A percentile compares a stretch with the other conserved stretches of the same genome.
Conservation (phyloP, 73 alveolate species). For the Symbiodinium natans region DNA sequence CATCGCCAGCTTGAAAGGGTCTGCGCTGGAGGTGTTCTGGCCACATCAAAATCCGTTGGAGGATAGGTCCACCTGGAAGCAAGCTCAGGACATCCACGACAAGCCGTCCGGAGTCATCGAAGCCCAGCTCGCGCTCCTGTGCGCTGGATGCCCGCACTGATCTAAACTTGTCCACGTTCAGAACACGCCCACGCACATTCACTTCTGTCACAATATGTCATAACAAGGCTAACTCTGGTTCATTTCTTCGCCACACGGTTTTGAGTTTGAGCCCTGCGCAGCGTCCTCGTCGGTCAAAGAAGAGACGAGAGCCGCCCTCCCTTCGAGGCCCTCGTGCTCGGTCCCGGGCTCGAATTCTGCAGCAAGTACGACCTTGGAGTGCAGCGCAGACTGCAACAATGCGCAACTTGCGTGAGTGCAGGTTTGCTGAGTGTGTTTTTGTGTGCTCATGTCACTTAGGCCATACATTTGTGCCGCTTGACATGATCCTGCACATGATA, state of each 20-base stretch:
- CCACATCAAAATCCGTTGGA: conserved; percentile 48
- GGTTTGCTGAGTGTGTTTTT: too few relatives aligned
- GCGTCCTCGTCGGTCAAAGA: conserved; percentile 44
- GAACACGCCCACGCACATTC: too few relatives aligned
- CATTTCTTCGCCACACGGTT: too few relatives aligned
- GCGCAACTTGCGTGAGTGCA: too few relatives aligned
- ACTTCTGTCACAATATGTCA: too few relatives aligned
- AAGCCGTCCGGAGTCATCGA: conserved; percentile 57
- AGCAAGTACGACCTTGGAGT: conserved; percentile 38
- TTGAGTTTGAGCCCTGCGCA: background rate
- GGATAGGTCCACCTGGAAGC: conserved; percentile 63
- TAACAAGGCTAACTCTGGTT: too few relatives aligned
- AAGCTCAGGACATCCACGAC: conserved; percentile 68
- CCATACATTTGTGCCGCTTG: too few relatives aligned
- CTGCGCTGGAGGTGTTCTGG: conserved; percentile 83
- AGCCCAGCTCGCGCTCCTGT: conserved; percentile 63
- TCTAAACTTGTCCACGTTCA: too few relatives aligned
- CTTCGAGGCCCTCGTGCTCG: conserved; percentile 81
- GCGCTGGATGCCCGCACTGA: background rate
- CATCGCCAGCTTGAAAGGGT: conserved; percentile 53
- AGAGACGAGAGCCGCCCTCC: conserved; percentile 62
- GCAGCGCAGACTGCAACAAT: too few relatives aligned
- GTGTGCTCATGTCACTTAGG: too few relatives aligned
- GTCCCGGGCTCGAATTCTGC: conserved; percentile 87
- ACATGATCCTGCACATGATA: too few relatives aligned